Evolutionary conservation across 2,329 filamentous ascomycete species (phyloP), one percentile per base, ranked within the genome.

Genomic region (Cladosporium oxysporum): DNA sequence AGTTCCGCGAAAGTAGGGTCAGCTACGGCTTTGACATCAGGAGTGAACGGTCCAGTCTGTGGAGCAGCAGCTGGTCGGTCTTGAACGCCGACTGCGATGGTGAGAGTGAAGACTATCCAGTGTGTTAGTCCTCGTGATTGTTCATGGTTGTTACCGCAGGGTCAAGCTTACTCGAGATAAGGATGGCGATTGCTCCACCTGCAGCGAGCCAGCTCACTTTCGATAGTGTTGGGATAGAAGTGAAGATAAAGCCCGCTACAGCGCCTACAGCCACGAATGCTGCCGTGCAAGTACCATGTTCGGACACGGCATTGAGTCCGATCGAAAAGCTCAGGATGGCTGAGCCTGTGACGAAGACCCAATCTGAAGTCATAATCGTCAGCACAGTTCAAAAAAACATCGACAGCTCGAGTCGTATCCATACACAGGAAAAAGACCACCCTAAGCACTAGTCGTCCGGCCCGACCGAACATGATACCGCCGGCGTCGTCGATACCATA

Each of bases 41-140:
- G 79, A 0, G 89, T 85, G 70, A 82, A 90, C 37, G 81, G 79
- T 0, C 87, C 87, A 0, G 81, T 83, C 68, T 84, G 81, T 1
- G 87, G 87, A 1, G 87, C 87, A 12, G 85, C 84, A 1, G 87
- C 87, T n/a, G 87, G 87, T 2, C 86, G 82, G 69, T 86, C 83
- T 12, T 79, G 80, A 0, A 79, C 82, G 0, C 86, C 88, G 3
- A 89, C 86, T 7, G 83, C 85, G 11, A 77, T 65, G 23, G 75
- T 73, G 44, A 89, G 78, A 29, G 76, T 74, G 49, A 76, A 70
- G 47, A 76, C 76, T 16, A 86, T 85, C 18, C 37, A 41, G 4
- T 47, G 12, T 33, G 21, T 62, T 18, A 63, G 61, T 18, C n/a
- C 4, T 31, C 28, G 6, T 8, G 18, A 10, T 58, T 18, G 8